Conservation (phyloP, 2,329 filamentous ascomycete species). For the Epichloe bromicola region DNA sequence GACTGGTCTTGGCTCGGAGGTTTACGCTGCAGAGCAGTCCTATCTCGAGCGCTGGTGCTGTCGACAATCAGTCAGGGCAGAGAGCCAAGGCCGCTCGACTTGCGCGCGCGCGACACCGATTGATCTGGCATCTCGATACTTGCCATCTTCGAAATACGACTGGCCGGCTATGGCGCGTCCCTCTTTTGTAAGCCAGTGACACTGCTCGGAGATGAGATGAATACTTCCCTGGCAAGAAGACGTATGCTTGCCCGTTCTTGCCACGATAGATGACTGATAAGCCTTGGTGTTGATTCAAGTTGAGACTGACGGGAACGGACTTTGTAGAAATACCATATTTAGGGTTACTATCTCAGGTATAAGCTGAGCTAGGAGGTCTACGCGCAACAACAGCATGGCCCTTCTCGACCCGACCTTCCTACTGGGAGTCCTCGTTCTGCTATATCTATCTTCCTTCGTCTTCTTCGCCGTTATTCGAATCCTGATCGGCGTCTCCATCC, state of each 20-base stretch:
- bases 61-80: background rate
- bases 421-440: constrained; percentile 69
- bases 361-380: background rate
- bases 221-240: background rate
- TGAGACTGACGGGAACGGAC: background rate
- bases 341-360: background rate
- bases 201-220: background rate
- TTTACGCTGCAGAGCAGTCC: background rate
- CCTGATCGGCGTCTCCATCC: constrained; percentile 86
- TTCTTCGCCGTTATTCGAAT: constrained; percentile 88
- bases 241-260: background rate
- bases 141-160: background rate
- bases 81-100: background rate
- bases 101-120: background rate
- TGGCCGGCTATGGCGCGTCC: constrained; percentile 2
- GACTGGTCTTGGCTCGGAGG: background rate
- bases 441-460: constrained; percentile 86
- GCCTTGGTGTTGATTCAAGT: background rate
- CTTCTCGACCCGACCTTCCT: constrained; percentile 67
- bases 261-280: too few relatives aligned
- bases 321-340: background rate
- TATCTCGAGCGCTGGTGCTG: background rate
- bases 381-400: constrained; percentile 35
- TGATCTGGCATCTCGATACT: background rate
- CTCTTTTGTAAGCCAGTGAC: constrained; percentile 3